Evolutionary conservation across 2,329 filamentous ascomycete genomes (phyloP).

Genomic region (Exophiala aquamarina): DNA sequence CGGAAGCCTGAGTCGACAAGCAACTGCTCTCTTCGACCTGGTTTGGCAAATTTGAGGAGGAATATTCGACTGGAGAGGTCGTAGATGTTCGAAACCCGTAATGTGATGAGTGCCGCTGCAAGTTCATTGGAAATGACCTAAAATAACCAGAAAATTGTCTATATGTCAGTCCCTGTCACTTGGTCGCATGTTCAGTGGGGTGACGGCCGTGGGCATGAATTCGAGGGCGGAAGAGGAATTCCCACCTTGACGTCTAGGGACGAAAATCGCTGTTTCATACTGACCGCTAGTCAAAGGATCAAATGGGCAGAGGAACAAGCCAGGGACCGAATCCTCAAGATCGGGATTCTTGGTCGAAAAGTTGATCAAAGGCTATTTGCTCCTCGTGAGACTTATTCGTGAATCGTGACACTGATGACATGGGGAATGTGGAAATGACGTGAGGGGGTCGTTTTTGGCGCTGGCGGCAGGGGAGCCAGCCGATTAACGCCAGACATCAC

Average conservation of each 20-base stretch:
- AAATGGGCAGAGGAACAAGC: no score
- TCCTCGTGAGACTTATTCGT: no score
- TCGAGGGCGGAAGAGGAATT: neutral
- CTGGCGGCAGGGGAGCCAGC: no score
- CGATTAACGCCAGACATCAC: no score
- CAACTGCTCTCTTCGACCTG: conserved; percentile 83
- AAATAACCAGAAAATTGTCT: conserved; percentile 8
- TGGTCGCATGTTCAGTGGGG: neutral
- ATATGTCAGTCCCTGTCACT: conserved; percentile 10
- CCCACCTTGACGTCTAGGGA: conserved; percentile 58
- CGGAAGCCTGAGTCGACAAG: conserved; percentile 94
- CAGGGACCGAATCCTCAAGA: no score
- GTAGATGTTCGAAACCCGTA: conserved; percentile 91
- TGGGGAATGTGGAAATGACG: no score
- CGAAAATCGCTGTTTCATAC: conserved; percentile 61
- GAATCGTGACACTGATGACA: no score
- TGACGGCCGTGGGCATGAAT: conserved; percentile 1
- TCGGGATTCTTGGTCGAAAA: no score
- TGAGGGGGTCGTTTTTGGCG: no score
- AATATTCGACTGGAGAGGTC: conserved; percentile 88
- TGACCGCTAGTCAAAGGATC: conserved; percentile 14
- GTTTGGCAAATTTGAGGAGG: conserved; percentile 90
- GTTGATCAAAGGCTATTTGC: no score
- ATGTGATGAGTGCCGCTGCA: conserved; percentile 68
- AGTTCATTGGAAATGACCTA: conserved; percentile 96